Conservation (phyloP, 2,329 filamentous ascomycete species). For the Phaeosphaeria sp. region DNA sequence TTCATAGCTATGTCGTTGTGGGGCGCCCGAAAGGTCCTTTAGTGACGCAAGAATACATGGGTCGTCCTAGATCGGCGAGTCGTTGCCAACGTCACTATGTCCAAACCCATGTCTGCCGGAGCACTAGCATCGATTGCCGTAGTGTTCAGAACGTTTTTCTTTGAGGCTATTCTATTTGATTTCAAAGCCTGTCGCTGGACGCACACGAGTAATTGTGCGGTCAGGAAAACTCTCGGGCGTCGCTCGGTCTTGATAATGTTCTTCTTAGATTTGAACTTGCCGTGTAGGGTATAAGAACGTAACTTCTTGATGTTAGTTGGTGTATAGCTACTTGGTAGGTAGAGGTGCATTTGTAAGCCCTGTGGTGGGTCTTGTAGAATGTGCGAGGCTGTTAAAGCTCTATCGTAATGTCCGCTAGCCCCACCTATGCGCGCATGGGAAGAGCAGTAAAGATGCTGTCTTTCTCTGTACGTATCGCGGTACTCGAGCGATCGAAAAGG, state of each 20-base stretch:
- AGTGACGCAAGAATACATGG: conserved; percentile 29
- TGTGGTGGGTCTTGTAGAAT: background rate
- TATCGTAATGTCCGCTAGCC: background rate
- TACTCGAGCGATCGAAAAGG: background rate
- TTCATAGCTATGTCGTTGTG: conserved; percentile 19
- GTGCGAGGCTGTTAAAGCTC: conserved; percentile 1
- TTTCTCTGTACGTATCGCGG: background rate
- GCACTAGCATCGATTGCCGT: background rate
- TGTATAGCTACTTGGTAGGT: background rate
- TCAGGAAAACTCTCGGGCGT: background rate
- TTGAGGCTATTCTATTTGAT: background rate
- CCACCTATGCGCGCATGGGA: background rate
- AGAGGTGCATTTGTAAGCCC: background rate
- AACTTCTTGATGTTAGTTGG: too few relatives aligned
- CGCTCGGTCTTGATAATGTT: background rate
- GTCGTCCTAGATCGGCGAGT: conserved; percentile 4
- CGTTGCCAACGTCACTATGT: conserved; percentile 1
- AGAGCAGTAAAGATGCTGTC: background rate
- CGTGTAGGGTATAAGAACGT: background rate
- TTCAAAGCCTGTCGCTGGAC: background rate
- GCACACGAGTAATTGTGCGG: background rate
- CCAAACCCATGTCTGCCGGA: background rate
- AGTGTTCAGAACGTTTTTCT: background rate
- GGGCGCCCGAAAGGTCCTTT: conserved; percentile 15
- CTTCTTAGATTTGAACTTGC: background rate